These are phyloP conservation scores for Colletotrichum tofieldiae DNA, from an alignment of 2,329 filamentous ascomycete species.

Conservation along the genomic window DNA sequence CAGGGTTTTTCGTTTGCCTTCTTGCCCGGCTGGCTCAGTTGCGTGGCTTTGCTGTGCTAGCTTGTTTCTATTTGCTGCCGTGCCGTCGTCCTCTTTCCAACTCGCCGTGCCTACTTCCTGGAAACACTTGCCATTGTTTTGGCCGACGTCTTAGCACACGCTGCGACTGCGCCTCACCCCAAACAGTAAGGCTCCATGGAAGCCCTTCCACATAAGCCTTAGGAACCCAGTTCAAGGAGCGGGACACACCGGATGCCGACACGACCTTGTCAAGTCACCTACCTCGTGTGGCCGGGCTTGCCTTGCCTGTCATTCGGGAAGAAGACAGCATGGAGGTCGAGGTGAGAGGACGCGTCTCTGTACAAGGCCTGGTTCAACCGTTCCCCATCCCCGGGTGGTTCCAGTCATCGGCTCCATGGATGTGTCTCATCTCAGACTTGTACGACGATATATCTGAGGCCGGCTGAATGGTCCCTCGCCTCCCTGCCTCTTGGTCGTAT, in stretches of 20 bases:
- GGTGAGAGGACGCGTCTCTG: background rate
- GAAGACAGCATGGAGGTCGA: background rate
- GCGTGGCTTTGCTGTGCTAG: background rate
- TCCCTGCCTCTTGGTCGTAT: background rate
- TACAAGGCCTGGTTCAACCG: background rate
- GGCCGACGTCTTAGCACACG: constrained; percentile 29
- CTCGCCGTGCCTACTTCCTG: background rate
- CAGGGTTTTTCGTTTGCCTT: background rate
- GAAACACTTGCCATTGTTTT: constrained; percentile 3
- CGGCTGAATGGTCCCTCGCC: background rate
- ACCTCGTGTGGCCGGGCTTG: background rate
- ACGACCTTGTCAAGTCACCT: background rate
- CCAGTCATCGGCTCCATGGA: background rate
- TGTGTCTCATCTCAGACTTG: constrained; percentile 1
- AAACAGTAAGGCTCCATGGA: constrained; percentile 29
- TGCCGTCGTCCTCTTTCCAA: background rate
- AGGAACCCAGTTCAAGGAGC: constrained; percentile 6
- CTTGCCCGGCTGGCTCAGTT: background rate
- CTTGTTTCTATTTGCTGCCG: background rate
- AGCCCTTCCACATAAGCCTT: constrained; percentile 9
- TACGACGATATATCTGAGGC: background rate
- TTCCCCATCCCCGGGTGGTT: constrained; percentile 2
- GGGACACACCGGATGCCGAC: background rate
- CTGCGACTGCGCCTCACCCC: constrained; percentile 31
- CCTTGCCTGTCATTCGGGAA: background rate